Evolutionary conservation across 2,329 filamentous ascomycete species (phyloP), one percentile per base, ranked within the genome.

Genomic region (Xylariaceae sp.): DNA sequence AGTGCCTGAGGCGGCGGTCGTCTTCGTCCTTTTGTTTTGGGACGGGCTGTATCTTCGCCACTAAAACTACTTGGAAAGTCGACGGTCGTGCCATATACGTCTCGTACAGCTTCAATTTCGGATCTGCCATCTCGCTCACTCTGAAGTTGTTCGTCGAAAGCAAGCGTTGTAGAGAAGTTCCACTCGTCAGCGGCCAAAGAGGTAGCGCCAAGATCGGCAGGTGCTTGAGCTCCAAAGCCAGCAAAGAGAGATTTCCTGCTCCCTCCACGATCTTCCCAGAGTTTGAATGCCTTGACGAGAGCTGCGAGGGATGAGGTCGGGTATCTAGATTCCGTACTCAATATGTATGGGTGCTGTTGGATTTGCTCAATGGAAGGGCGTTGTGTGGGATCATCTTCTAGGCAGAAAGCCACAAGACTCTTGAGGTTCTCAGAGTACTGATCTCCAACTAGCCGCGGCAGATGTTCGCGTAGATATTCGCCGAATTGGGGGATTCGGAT

Each of bases 181-280:
- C 84, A 87, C 58, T 86, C 83, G 58, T 86, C 83, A 51, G 78
- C 78, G 13, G 77, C 75, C 55, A 80, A 64, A 0, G 74, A 74
- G 1, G 75, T 75, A 2, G 77, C 73, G 1, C 80, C 76, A 11
- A 73, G 64, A 40, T 72, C 72, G 1, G 72, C 71, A 10, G 79
- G 75, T 1, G 75, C 79, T 58, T 84, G 81, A 2, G 83, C 84
- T 53, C 84, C 85, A 18, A 81, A 81, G 2, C 77, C 71, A 5
- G 78, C 78, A 58, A 88, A 88, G 1, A 88, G 74, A 13, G 85
- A 87, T 58, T 82, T 83, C 39, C 89, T 81, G 60, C 83, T 84
- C 23, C 89, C 89, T 20, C 89, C 89, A 61, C 84, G 81, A 6
- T 85, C 81, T 69, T 92, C 89, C 89, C 89, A 93, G 16, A 86